Percentiles rank a stretch among this genome's conserved stretches.
Evolutionary conservation across 495 filamentous ascomycete genomes (phyloP).

Genomic region (Neurospora intermedia): DNA sequence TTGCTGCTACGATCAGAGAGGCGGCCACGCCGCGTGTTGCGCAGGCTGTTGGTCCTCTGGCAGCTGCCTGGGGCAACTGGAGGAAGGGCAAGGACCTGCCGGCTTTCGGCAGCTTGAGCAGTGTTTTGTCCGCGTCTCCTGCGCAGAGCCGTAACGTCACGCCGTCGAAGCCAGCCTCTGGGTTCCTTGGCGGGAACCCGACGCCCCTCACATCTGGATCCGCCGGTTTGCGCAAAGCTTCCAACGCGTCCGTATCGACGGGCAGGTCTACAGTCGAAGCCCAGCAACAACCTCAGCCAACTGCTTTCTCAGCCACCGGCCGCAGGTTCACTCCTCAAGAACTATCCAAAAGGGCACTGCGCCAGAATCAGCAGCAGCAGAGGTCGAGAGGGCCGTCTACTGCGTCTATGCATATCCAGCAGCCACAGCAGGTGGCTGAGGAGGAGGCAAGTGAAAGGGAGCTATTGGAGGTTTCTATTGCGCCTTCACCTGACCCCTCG

Average conservation of each 20-base stretch:
- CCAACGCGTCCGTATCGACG: background rate
- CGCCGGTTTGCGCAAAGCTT: background rate
- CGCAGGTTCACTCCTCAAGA: constrained; percentile 39
- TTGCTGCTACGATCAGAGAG: constrained; percentile 40
- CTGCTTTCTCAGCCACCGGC: constrained; percentile 41
- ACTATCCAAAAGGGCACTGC: constrained; percentile 31
- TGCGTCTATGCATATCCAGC: background rate
- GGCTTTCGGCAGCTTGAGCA: constrained; percentile 30
- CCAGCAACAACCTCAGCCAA: constrained; percentile 36
- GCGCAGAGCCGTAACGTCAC: constrained; percentile 38
- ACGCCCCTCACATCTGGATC: constrained; percentile 64
- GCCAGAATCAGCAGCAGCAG: background rate
- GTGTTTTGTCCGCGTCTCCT: constrained; percentile 23
- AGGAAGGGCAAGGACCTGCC: constrained; percentile 67
- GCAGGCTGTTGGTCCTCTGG: constrained; percentile 65
- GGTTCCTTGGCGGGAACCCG: constrained; percentile 60
- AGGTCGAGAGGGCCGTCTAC: constrained; percentile 20
- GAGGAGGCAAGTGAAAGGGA: constrained; percentile 23
- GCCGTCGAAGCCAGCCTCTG: constrained; percentile 47
- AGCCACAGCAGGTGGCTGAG: constrained; percentile 1
- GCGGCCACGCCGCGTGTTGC: constrained; percentile 69
- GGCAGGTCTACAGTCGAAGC: constrained; percentile 17
- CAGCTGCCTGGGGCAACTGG: constrained; percentile 60
- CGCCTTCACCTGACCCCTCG: background rate
- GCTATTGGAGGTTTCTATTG: background rate